Conservation (phyloP, 2,329 filamentous ascomycete genomes). For the Fusarium abutilonis region DNA sequence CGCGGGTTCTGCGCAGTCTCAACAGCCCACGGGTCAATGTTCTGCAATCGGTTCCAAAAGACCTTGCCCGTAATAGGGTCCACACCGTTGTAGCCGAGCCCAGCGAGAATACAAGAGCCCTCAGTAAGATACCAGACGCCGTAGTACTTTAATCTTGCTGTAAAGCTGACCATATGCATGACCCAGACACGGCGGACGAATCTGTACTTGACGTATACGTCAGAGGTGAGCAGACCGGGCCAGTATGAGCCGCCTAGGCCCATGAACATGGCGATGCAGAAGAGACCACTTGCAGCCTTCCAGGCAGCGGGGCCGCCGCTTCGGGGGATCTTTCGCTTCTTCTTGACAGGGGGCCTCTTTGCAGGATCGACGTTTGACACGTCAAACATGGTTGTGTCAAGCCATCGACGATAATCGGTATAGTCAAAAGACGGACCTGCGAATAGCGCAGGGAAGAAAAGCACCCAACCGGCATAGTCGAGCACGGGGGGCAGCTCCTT, state of each 20-base stretch:
- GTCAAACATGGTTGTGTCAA: constrained; percentile 95
- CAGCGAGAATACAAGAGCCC: constrained; percentile 91
- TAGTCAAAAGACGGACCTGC: constrained; percentile 95
- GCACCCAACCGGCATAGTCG: constrained; percentile 88
- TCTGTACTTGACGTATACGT: constrained; percentile 72
- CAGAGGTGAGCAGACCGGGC: constrained; percentile 69
- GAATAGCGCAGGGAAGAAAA: constrained; percentile 94
- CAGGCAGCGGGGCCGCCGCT: constrained; percentile 85
- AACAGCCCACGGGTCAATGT: constrained; percentile 86
- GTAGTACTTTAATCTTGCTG: constrained; percentile 91
- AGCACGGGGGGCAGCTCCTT: constrained; percentile 76
- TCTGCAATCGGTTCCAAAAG: constrained; percentile 87
- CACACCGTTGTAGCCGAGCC: constrained; percentile 93
- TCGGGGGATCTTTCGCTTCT: constrained; percentile 90
- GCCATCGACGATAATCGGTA: constrained; percentile 89
- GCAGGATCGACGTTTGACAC: constrained; percentile 81
- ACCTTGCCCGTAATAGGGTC: constrained; percentile 86
- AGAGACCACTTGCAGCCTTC: constrained; percentile 77
- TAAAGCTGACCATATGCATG: constrained; percentile 85
- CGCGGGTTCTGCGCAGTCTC: constrained; percentile 94
- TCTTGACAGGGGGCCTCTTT: constrained; percentile 85
- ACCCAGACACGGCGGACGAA: constrained; percentile 79
- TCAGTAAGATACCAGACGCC: constrained; percentile 95
- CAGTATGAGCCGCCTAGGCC: constrained; percentile 75
- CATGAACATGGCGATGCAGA: constrained; percentile 84